These are phyloP conservation scores for Kitagawia praeruptora DNA, from an alignment of 129 eudicot species.

Conservation along the genomic window DNA sequence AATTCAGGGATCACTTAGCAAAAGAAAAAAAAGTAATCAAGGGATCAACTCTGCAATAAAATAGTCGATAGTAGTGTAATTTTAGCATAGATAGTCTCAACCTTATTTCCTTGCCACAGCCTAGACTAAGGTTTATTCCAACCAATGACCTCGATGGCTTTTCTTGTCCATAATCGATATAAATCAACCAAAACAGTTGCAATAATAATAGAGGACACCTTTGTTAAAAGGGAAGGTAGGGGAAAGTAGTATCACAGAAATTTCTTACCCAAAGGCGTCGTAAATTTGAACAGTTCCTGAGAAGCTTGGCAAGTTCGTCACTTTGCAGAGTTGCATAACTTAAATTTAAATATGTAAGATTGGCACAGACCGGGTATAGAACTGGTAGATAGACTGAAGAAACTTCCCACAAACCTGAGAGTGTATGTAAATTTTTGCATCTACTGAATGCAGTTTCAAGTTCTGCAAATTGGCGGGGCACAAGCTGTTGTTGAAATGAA, in stretches of 20 bases:
- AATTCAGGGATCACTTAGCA: background rate
- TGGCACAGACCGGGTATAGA: conserved; percentile 46
- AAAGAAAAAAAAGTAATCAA: background rate
- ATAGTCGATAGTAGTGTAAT: background rate
- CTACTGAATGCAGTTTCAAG: conserved; percentile 36
- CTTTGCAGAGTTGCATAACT: conserved; percentile 44
- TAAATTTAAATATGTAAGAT: conserved; percentile 56
- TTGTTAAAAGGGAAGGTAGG: background rate
- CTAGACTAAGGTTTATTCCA: background rate
- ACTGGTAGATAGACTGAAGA: conserved; percentile 39
- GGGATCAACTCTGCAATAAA: background rate
- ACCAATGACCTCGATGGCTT: background rate
- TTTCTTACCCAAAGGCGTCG: conserved; percentile 80
- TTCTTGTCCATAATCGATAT: background rate
- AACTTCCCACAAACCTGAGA: conserved; percentile 76
- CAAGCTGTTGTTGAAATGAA: conserved; percentile 43
- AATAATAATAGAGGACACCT: background rate
- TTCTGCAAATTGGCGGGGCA: conserved; percentile 23
- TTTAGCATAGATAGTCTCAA: background rate
- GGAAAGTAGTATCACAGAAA: background rate
- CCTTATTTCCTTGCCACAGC: background rate
- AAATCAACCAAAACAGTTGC: background rate
- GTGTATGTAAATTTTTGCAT: conserved; percentile 33
- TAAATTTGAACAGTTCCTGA: conserved; percentile 50
- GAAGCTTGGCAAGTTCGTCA: conserved; percentile 46